These are phyloP conservation scores for Craterostigma plantagineum DNA, from an alignment of 257 asterid genomes.

Conservation along the genomic window DNA sequence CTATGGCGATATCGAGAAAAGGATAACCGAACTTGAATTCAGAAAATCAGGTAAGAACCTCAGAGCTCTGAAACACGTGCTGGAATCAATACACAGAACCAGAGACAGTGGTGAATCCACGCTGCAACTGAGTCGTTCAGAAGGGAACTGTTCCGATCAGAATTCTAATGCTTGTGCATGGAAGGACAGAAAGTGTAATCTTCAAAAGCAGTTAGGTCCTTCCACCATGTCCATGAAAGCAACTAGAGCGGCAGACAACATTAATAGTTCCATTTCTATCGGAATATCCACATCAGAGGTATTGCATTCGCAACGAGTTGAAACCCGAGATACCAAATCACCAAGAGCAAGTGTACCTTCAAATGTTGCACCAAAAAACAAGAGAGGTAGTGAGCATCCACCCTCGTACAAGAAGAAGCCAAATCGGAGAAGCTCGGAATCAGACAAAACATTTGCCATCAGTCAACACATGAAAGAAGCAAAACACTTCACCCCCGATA, in stretches of 20 bases:
- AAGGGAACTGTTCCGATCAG: constrained; percentile 14
- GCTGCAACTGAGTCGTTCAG: constrained; percentile 19
- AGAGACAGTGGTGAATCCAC: constrained; percentile 31
- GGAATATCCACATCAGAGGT: constrained; percentile 10
- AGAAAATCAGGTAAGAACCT: constrained; percentile 74
- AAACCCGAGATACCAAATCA: constrained; percentile 8
- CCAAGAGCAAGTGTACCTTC: constrained; percentile 15
- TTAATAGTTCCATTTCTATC: constrained; percentile 15
- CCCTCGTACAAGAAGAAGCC: too few species aligned
- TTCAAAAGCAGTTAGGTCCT: constrained; percentile 25
- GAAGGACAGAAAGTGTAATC: constrained; percentile 13
- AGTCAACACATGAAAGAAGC: constrained; percentile 19
- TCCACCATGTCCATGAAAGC: constrained; percentile 25
- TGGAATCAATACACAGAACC: constrained; percentile 78
- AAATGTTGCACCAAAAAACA: constrained; percentile 16
- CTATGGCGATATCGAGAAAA: constrained; percentile 70
- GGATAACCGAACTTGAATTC: constrained; percentile 69
- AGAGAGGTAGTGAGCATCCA: constrained; percentile 13
- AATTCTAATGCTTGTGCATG: constrained; percentile 11
- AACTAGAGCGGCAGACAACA: constrained; percentile 16
- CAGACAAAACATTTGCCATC: neutral
- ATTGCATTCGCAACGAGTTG: constrained; percentile 22
- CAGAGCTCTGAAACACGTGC: constrained; percentile 85
- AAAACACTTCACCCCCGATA: constrained; percentile 15
- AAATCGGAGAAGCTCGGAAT: constrained; percentile 11